Evolutionary conservation across 129 eudicot genomes (phyloP), one percentile per base, ranked within the genome.

Genomic region (Lonicera japonica): DNA sequence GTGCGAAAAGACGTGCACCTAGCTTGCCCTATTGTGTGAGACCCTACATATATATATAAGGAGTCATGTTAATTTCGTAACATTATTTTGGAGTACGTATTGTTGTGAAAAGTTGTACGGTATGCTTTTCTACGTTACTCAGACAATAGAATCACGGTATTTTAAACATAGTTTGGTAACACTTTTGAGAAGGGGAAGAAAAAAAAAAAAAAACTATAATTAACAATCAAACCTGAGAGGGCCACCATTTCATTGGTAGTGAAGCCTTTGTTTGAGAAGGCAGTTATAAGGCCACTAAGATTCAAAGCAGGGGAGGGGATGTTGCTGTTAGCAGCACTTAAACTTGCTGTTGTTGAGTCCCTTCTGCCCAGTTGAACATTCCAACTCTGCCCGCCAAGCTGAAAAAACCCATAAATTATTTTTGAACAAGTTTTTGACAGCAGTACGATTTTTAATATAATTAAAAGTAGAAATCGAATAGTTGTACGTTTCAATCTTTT

Each of bases 311-410:
- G 83, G 41, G 69, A 39, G 0, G 86, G 90, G 66, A 80, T 60
- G 39, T 70, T 58, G 46, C 76, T 40, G 46, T 74, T 77, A 10
- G 81, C 81, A 4, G 63, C 68, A 51, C 69, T 77, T 39, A 69
- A 50, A 53, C 77, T 84, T 21, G 89, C 85, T 16, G 86, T 73
- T 6, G 86, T 77, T 0, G 90, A 84, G 63, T 84, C 86, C 52
- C 86, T 74, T 67, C 90, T 73, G 0, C 90, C 90, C 14, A 77
- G 61, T 50, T 54, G 20, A 14, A 71, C 70, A 4, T 58, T 59
- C 86, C 90, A 84, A 54, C 79, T 41, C 10, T 80, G 83, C 13
- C 90, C 90, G 4, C 86, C 79, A 7, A 84, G 86, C 90, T 84
- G 75, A 54, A 56, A 75, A 15, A 38, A 2, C 1, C 6, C 50